These are phyloP conservation scores for Zygosaccharomyces bisporus DNA, from an alignment of 805 yeast species.

Conservation along the genomic window DNA sequence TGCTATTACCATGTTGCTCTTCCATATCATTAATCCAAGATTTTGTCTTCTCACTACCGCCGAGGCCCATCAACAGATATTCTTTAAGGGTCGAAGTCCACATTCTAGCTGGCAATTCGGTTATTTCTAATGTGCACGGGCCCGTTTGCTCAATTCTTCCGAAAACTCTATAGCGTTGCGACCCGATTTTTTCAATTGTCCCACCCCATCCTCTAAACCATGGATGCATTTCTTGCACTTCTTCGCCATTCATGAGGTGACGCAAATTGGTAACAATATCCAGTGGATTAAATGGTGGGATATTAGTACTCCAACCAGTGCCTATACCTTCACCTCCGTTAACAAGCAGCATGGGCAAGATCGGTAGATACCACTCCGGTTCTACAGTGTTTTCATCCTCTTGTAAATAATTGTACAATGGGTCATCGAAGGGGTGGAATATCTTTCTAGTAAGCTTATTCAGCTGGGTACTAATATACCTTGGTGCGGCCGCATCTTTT, in stretches of 20 bases:
- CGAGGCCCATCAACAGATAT: slow-evolving; percentile 65
- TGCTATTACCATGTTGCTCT: slow-evolving; percentile 84
- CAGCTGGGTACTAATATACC: slow-evolving; percentile 89
- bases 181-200: slow-evolving; percentile 54
- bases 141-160: slow-evolving; percentile 83
- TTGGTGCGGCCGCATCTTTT: slow-evolving; percentile 96
- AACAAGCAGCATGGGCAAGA: slow-evolving; percentile 90
- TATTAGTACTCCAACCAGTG: slow-evolving; percentile 95
- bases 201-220: slow-evolving; percentile 98
- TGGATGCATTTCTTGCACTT: slow-evolving; percentile 69
- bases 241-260: slow-evolving; percentile 69
- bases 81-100: slow-evolving; percentile 94
- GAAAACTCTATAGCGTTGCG: slow-evolving; percentile 68
- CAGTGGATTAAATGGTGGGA: slow-evolving; percentile 84
- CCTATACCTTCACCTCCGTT: slow-evolving; percentile 99
- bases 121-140: slow-evolving; percentile 75
- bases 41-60: slow-evolving; percentile 66
- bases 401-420: slow-evolving; percentile 71
- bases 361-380: slow-evolving; percentile 92
- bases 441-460: slow-evolving; percentile 69
- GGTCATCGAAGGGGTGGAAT: slow-evolving; percentile 76
- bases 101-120: slow-evolving; percentile 86
- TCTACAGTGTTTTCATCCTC: slow-evolving; percentile 94
- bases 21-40: slow-evolving; percentile 94
- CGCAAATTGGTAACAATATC: slow-evolving; percentile 76